Evolutionary conservation across 306 rosid genomes (phyloP), one percentile per base, ranked within the genome.

Genomic region (Acmispon strigosus): DNA sequence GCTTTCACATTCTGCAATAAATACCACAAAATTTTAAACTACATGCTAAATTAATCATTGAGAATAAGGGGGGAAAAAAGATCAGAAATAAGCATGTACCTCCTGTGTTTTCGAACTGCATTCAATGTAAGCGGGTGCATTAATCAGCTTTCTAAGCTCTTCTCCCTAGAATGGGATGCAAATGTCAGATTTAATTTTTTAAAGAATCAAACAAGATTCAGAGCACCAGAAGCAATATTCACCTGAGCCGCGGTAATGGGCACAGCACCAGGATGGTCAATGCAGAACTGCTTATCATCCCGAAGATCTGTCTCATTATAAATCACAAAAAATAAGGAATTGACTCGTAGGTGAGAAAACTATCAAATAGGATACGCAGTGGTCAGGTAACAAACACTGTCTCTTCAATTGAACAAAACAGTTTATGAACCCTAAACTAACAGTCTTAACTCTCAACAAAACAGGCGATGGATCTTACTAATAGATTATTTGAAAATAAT

Each of bases 21-120:
- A 64, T 52, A 43, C 12, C 67, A 62, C 15, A 66, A 60, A 49
- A 52, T 74, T 62, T 61, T 75, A 55, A 79, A 51, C 55, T 39
- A 16, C 22, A 41, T 39, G 13, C 15, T 45, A 37, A 39, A 22
- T 56, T 58, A 71, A 14, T 32, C 39, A 73, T 37, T 15, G 17
- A 8, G 32, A 37, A 15, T 18, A 29, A 14, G n/a, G n/a, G n/a
- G n/a, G n/a, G 44, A 18, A 0, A 4, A n/a, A 19, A 9, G 15
- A 36, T 10, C 12, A 63, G 8, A 62, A 70, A n/a, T 3, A 61
- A 14, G 17, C 17, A 41, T 27, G 68, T 84, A 89, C 99, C 96
- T 91, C 89, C 86, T 95, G 99, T 39, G 99, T 76, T 86, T 94
- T 94, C 9, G 99, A 91, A 80, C 99, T 94, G 97, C 99, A 94